A percentile compares a stretch with the other conserved stretches of the same genome.
These are phyloP conservation scores for Kluyveromyces wickerhamii DNA, from an alignment of 805 yeast species.

Conservation along the genomic window DNA sequence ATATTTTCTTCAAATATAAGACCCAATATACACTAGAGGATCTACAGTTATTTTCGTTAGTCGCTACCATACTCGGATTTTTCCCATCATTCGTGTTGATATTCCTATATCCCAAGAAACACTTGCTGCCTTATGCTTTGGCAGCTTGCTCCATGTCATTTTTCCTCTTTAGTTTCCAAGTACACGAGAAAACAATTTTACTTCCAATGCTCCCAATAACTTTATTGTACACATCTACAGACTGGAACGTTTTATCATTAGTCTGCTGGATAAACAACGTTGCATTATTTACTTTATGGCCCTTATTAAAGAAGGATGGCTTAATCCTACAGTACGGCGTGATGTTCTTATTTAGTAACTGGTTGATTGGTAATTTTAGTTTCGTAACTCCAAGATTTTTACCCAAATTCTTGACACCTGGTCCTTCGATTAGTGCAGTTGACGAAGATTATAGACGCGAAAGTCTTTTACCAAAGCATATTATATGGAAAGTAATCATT, in stretches of 20 bases:
- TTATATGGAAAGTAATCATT: slow-evolving; percentile 45
- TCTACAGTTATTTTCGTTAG: slow-evolving; percentile 51
- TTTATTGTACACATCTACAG: slow-evolving; percentile 46
- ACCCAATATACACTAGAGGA: slow-evolving; percentile 43
- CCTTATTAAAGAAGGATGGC: slow-evolving; percentile 70
- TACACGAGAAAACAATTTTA: slow-evolving; percentile 87
- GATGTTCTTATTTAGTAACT: slow-evolving; percentile 56
- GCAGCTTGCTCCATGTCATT: slow-evolving; percentile 82
- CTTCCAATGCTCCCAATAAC: slow-evolving; percentile 84
- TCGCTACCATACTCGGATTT: slow-evolving; percentile 45
- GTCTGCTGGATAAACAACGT: slow-evolving; percentile 83
- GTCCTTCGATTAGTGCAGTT: slow-evolving; percentile 34
- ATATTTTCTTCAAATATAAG: slow-evolving; percentile 66
- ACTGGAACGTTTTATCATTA: slow-evolving; percentile 56
- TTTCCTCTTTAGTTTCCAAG: slow-evolving; percentile 87
- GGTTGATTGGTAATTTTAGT: slow-evolving; percentile 65
- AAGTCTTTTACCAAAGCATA: slow-evolving; percentile 40
- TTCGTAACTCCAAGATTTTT: slow-evolving; percentile 40
- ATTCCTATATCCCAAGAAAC: slow-evolving; percentile 44
- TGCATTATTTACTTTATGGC: slow-evolving; percentile 81
- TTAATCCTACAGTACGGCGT: slow-evolving; percentile 64
- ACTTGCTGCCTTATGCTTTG: slow-evolving; percentile 60
- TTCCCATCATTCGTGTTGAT: slow-evolving; percentile 48
- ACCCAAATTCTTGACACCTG: slow-evolving; percentile 37
- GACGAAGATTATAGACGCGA: slow-evolving; percentile 30